Evolutionary conservation across 495 filamentous ascomycete genomes (phyloP), one percentile per base, ranked within the genome.

Genomic region (Astrocystis sublimbata): DNA sequence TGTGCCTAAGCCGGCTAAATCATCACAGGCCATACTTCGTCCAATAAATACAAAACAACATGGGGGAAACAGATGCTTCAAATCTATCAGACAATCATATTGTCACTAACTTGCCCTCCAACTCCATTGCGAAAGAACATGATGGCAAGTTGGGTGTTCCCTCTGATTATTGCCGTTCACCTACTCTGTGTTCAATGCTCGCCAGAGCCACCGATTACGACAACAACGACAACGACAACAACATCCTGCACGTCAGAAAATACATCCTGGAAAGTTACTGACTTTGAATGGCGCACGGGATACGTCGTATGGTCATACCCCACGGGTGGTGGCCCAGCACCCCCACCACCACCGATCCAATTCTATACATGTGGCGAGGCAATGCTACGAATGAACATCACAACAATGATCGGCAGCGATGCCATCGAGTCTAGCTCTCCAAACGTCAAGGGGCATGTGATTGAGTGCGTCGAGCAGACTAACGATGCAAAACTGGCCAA

Each of bases 301-400:
- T 55, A 55, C 19, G n/a, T 4, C 0, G 35, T 55, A 0, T 55
- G 52, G 52, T 40, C 52, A 24, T 55, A 55, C 7, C 15, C 10
- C 0, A 10, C 41, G 6, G 52, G 52, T n/a, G 35, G 40, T 26
- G 52, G 52, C 6, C 52, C 52, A 41, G 52, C 52, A 28, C 52
- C 52, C 41, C 52, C 52, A 15, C 52, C 52, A 15, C 52, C 52
- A 41, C 52, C 52, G 21, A 55, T 36, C 35, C 52, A 55, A 23
- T 28, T 30, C 23, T 55, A 40, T 41, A 55, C 40, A 12, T 55
- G 52, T 15, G 52, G 52, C 23, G 35, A 55, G 30, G 52, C 52
- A 19, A 55, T 55, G 52, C 3, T 55, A 28, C 35, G 52, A 10
- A 55, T 55, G 52, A 55, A 55, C 23, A 41, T 55, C 19, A 55